phyloP scores from a whole-genome alignment of 1,284 basidiomycete species.

The Rhodofomes roseus region DNA sequence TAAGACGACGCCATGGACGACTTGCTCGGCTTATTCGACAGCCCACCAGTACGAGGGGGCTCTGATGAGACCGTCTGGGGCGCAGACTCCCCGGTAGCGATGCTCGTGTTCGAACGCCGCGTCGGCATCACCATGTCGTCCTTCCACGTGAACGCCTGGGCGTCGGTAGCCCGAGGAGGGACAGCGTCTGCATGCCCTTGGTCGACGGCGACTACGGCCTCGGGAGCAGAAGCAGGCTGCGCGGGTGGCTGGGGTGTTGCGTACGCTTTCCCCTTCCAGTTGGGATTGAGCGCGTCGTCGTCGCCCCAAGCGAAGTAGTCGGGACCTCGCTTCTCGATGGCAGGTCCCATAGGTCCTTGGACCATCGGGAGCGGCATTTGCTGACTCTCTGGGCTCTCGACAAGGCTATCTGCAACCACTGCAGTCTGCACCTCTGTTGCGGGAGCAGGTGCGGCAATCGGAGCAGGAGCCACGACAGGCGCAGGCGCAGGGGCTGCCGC shows the following conservation, averaged over 20 bases:
- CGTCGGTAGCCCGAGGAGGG: conserved; percentile 8
- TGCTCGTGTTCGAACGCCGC: conserved; percentile 13
- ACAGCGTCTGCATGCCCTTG: conserved; percentile 4
- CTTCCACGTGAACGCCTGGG: conserved; percentile 17
- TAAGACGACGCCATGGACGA: conserved; percentile 28
- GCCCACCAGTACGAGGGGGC: conserved; percentile 9
- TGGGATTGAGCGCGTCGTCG: conserved; percentile 8
- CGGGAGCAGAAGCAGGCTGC: neutral
- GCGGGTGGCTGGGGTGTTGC: conserved; percentile 1
- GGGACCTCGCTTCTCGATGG: conserved; percentile 12
- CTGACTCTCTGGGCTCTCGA: neutral
- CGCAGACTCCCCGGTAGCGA: conserved; percentile 5
- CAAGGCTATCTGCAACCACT: neutral
- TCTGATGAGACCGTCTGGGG: conserved; percentile 5
- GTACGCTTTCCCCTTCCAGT: conserved; percentile 8
- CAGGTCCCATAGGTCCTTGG: conserved; percentile 7
- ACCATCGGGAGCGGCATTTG: neutral
- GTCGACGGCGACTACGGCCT: neutral
- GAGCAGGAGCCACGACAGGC: neutral
- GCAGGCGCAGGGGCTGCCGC: neutral
- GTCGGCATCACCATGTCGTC: conserved; percentile 13
- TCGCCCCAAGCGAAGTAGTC: conserved; percentile 25
- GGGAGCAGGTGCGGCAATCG: conserved; percentile 5
- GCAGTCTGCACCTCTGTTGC: neutral
- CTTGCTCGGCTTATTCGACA: conserved; percentile 25